Conservation (phyloP, 768 basidiomycete genomes). For the Tricholoma matsutake region DNA sequence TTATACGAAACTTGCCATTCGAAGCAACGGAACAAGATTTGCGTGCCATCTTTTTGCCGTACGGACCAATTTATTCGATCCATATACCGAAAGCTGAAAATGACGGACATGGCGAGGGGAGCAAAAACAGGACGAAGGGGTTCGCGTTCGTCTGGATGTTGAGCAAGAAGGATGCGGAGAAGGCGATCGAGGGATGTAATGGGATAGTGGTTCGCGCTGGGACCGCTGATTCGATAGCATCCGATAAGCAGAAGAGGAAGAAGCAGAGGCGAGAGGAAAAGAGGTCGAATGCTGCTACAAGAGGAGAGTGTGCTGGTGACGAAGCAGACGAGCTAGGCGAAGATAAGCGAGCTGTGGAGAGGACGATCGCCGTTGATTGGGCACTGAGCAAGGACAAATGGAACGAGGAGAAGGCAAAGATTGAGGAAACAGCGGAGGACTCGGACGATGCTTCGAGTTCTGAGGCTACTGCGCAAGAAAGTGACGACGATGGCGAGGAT, state of each 20-base stretch:
- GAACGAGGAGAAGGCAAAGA: conserved; percentile 72
- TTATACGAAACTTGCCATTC: conserved; percentile 88
- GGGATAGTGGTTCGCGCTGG: conserved; percentile 68
- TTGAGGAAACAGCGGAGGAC: conserved; percentile 38
- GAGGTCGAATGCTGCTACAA: conserved; percentile 38
- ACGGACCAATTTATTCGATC: conserved; percentile 84
- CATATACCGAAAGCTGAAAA: conserved; percentile 58
- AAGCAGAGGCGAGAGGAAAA: conserved; percentile 56
- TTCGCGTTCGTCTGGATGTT: conserved; percentile 97
- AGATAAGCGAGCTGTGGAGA: conserved; percentile 39
- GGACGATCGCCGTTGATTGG: conserved; percentile 93
- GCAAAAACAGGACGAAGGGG: conserved; percentile 53
- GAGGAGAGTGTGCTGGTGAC: conserved; percentile 33
- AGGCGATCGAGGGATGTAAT: conserved; percentile 77
- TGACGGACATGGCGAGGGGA: conserved; percentile 22
- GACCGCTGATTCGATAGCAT: conserved; percentile 50
- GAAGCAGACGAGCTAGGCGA: conserved; percentile 30
- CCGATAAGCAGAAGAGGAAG: conserved; percentile 67
- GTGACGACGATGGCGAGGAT: conserved; percentile 23
- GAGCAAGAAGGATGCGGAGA: conserved; percentile 79
- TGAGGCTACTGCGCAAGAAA: conserved; percentile 25
- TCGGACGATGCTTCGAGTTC: conserved; percentile 30
- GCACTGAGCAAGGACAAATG: conserved; percentile 92
- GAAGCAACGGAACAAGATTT: conserved; percentile 83
- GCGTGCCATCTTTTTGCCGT: conserved; percentile 79